These are phyloP conservation scores for Dothideomycetes sp. DNA, from an alignment of 2,329 filamentous ascomycete species.

Conservation along the genomic window DNA sequence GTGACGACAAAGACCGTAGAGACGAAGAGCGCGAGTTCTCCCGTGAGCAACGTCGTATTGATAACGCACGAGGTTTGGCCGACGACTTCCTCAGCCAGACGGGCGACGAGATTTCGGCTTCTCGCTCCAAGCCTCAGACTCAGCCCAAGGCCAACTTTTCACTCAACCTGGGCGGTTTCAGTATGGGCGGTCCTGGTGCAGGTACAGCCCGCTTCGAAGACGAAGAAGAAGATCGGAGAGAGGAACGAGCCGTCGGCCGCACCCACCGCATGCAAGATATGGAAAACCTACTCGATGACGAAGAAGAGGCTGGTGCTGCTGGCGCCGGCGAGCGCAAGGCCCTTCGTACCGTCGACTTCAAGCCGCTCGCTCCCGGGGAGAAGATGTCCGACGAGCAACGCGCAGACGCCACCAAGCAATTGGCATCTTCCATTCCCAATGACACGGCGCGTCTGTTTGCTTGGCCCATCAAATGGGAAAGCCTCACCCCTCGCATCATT, in stretches of 20 bases:
- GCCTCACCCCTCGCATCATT: conserved; percentile 70
- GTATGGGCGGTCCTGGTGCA: conserved; percentile 1
- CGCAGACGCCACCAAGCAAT: conserved; percentile 64
- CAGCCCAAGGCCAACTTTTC: conserved; percentile 6
- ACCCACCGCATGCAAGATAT: conserved; percentile 73
- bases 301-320: conserved; percentile 54
- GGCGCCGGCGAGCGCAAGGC: conserved; percentile 42
- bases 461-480: conserved; percentile 91
- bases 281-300: conserved; percentile 87
- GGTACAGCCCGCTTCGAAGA: conserved; percentile 3
- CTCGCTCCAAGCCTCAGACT: conserved; percentile 19
- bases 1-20: conserved; percentile 73
- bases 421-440: conserved; percentile 83
- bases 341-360: conserved; percentile 26
- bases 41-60: conserved; percentile 47
- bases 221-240: conserved; percentile 6
- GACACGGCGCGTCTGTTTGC: conserved; percentile 71
- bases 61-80: conserved; percentile 73
- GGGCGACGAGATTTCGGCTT: conserved; percentile 57
- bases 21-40: conserved; percentile 66
- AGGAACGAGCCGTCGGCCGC: conserved; percentile 9
- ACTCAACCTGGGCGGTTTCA: conserved; percentile 9
- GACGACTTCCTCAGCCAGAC: conserved; percentile 84
- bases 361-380: conserved; percentile 40
- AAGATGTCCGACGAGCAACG: conserved; percentile 81